These are phyloP conservation scores for Gymnopus androsaceus DNA, from an alignment of 1,284 basidiomycete species.

Conservation along the genomic window DNA sequence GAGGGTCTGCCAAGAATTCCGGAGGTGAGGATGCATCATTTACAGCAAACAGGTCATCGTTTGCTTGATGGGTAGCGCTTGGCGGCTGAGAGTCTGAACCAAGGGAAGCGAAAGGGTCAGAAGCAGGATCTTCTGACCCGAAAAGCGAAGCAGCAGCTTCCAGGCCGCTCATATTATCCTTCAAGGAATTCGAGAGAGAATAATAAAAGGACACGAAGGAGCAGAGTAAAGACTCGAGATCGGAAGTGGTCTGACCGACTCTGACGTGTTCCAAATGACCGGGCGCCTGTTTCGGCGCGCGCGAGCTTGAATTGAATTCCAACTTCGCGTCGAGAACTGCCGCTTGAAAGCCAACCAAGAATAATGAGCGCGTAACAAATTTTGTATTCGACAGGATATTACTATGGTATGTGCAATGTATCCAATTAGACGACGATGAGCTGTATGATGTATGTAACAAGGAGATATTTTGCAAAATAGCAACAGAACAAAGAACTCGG, in stretches of 20 bases:
- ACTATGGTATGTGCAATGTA: too few species aligned
- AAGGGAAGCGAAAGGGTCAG: constrained; percentile 68
- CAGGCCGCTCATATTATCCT: constrained; percentile 53
- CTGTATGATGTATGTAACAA: not conserved
- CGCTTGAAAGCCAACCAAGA: not conserved
- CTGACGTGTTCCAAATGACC: constrained; percentile 4
- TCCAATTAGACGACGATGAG: not conserved
- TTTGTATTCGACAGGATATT: too few species aligned
- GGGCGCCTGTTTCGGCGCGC: not conserved
- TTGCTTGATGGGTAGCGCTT: constrained; percentile 23
- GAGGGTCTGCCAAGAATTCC: constrained; percentile 1
- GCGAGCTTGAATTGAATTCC: not conserved
- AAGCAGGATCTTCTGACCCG: constrained; percentile 57
- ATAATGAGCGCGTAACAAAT: not conserved
- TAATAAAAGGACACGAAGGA: not conserved
- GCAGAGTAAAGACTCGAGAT: not conserved
- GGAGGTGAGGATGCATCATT: not conserved
- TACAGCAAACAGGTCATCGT: constrained; percentile 27
- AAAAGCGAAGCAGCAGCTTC: constrained; percentile 81
- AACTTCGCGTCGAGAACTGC: not conserved
- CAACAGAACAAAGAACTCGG: too few species aligned
- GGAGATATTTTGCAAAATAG: not conserved
- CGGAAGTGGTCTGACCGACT: not conserved
- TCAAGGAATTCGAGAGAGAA: not conserved
- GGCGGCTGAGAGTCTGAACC: constrained; percentile 35